Base-by-base conservation (phyloP, 306 rosid genomes). In the Corylus americana region DNA sequence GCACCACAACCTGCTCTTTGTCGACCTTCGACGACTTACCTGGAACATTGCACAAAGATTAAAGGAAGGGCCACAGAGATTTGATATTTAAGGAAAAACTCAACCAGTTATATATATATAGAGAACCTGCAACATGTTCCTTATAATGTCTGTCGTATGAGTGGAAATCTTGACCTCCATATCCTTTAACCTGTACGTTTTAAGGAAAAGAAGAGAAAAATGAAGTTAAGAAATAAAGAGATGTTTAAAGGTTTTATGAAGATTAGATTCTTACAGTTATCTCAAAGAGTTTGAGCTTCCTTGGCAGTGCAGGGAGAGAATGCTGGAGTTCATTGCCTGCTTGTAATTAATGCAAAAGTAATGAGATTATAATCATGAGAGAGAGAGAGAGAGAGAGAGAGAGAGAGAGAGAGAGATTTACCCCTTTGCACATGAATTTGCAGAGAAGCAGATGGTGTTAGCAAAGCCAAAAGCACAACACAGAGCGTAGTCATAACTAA, bases 261-360 rank as follows among this genome's bases (percentile, higher is more conserved):
- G 22, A 17, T 10, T 78, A 55, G 48, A 50, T 76, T 69, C 59
- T 59, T 83, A 75, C 82, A 16, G 74, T 79, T 55, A 86, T 88
- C 85, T 80, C 73, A 44, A 83, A 72, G 78, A 83, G 77, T 64
- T 82, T 78, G 78, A 91, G 85, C 89, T 86, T 93, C 74, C 97
- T 86, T 55, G 94, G 84, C 69, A 87, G 61, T 55, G 77, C 25
- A 82, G 86, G 86, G 31, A 85, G 78, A 85, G 80, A 75, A 44
- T 72, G 75, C 71, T 82, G 68, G 27, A 75, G 68, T 63, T 85
- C 79, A 64, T 81, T 50, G 13, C 48, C 82, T 80, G 83, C 74
- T 70, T 62, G 74, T 1, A 66, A 63, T 37, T 1, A 66, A 63
- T 37, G 57, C 67, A 76, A 7, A 45, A 55, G 10, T 5, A 44